Evolutionary conservation across 1,284 basidiomycete species (phyloP).

Genomic region (Pisolithus thermaeus): DNA sequence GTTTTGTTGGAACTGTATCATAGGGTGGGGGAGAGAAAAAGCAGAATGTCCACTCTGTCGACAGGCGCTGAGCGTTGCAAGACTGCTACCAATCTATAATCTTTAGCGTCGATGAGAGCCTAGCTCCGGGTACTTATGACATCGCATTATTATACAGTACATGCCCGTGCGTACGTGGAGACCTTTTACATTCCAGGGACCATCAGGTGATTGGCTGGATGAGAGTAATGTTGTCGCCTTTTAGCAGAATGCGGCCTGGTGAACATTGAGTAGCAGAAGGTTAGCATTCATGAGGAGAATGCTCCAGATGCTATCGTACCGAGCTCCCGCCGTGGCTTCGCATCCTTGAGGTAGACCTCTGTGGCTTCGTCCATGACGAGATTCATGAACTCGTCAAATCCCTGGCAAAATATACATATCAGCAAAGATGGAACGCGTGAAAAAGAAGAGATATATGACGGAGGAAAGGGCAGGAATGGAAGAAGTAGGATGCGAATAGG

Average conservation of each 20-base stretch:
- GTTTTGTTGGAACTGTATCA: constrained; percentile 92
- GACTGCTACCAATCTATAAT: constrained; percentile 81
- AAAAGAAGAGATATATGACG: neutral
- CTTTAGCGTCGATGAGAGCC: constrained; percentile 37
- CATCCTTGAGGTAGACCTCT: constrained; percentile 88
- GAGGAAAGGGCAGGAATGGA: neutral
- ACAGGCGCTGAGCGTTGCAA: constrained; percentile 69
- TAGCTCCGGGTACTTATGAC: neutral
- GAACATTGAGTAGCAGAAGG: neutral
- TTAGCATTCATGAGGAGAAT: neutral
- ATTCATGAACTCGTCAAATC: constrained; percentile 99
- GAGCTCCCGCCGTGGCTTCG: constrained; percentile 76
- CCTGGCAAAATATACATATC: constrained; percentile 46
- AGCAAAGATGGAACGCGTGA: constrained; percentile 1
- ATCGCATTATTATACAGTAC: constrained; percentile 18
- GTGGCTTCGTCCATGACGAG: constrained; percentile 93
- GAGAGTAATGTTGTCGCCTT: constrained; percentile 95
- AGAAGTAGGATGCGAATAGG: neutral
- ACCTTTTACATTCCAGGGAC: constrained; percentile 9
- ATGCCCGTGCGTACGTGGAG: constrained; percentile 1
- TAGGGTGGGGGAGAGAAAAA: constrained; percentile 87
- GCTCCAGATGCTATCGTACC: constrained; percentile 37
- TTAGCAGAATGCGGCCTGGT: constrained; percentile 85
- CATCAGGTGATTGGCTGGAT: constrained; percentile 66
- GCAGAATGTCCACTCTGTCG: constrained; percentile 86